Conservation (phyloP, 257 asterid species). For the Euphrasia confusa region DNA sequence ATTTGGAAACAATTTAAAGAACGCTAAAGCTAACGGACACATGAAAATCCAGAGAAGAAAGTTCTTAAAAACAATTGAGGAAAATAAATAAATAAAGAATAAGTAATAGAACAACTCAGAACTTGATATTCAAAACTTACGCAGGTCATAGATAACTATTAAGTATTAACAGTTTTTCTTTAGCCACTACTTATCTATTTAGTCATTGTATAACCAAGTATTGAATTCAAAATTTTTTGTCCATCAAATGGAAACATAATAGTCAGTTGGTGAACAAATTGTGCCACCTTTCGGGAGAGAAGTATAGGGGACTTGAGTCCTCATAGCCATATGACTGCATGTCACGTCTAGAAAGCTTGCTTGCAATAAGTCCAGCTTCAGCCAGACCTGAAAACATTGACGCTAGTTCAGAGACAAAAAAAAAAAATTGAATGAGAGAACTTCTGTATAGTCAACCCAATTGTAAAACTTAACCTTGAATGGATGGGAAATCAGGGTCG, state of each 20-base stretch:
- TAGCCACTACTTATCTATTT: constrained; percentile 6
- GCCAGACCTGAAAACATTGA: constrained; percentile 74
- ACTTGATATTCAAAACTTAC: constrained; percentile 18
- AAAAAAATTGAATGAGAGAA: constrained; percentile 20
- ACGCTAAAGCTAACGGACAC: constrained; percentile 15
- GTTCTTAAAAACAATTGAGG: background rate
- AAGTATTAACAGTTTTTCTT: constrained; percentile 11
- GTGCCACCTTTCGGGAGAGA: constrained; percentile 85
- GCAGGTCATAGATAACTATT: constrained; percentile 8
- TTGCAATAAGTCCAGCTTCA: constrained; percentile 95
- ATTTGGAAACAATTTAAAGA: constrained; percentile 11
- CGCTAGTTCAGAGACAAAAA: constrained; percentile 33
- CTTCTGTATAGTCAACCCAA: constrained; percentile 19
- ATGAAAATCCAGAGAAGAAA: constrained; percentile 16
- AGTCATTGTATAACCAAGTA: constrained; percentile 13
- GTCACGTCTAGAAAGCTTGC: constrained; percentile 95
- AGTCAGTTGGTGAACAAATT: constrained; percentile 12
- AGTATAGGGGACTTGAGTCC: constrained; percentile 56
- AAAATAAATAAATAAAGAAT: background rate
- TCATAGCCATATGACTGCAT: constrained; percentile 62
- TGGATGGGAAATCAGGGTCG: constrained; percentile 90
- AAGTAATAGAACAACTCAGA: background rate
- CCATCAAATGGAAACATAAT: constrained; percentile 18
- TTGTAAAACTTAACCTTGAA: constrained; percentile 62
- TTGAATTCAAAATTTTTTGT: background rate